Base-by-base conservation (phyloP, 2,329 filamentous ascomycete genomes). In the Xylaria sp. region DNA sequence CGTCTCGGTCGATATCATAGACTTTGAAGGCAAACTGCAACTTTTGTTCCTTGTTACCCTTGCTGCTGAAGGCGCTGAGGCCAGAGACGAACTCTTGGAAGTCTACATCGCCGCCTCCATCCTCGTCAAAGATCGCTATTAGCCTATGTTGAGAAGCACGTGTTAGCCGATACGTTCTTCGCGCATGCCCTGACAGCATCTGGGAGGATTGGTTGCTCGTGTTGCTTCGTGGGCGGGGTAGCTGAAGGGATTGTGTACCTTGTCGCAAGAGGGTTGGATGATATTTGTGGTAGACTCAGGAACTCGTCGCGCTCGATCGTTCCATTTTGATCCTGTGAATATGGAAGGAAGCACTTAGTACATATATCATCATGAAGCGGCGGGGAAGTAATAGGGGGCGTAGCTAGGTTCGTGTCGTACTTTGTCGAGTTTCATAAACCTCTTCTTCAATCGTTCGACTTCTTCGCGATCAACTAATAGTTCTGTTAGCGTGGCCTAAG, bases 361-460 rank as follows among this genome's bases (percentile, higher is more conserved):
- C 27, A 31, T 13, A 23, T 27, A 17, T 46, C 38, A 8, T 27
- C 15, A 33, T 5, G 46, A 11, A 11, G 27, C 15, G 56, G 19
- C 4, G n/a, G 23, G 19, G 13, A 25, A 31, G 19, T 29, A 25
- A 35, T 19, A 27, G 35, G 51, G 37, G 37, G 40, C 33, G 58
- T 23, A 44, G 17, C 15, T 47, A 40, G 54, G 29, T 47, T 47
- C 17, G 41, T 46, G 59, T 41, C 81, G 69, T 79, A 95, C 94
- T 87, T 97, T 98, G 80, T 99, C 95, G 63, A 99, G 83, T 81
- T 99, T 99, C 94, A 98, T 98, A 76, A 99, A 99, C 65, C 94
- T 87, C 83, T 99, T 99, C 74, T 93, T 87, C 76, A 99, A 84
- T 73, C 95, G 87, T 76, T 98, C 95, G 63, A 99, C 93, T 79